These are phyloP conservation scores for Hyaloscypha hepaticicola DNA, from an alignment of 495 filamentous ascomycete genomes.

Conservation along the genomic window DNA sequence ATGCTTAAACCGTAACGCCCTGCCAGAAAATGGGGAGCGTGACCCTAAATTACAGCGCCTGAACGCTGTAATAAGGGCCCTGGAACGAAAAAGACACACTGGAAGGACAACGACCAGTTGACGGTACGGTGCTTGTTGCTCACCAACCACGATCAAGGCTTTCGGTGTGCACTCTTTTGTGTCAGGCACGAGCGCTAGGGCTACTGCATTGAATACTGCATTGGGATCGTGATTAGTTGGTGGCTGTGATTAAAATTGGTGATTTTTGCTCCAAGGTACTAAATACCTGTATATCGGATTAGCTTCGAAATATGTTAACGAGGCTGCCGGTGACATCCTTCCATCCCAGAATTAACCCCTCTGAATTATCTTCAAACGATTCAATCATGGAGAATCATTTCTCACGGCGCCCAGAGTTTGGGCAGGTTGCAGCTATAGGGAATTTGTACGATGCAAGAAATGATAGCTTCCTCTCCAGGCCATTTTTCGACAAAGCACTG, in stretches of 20 bases:
- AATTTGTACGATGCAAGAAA: conserved; percentile 29
- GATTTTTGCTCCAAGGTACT: not conserved
- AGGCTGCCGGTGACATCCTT: not conserved
- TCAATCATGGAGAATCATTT: conserved; percentile 16
- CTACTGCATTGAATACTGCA: not conserved
- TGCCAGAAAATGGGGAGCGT: no score
- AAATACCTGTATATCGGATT: not conserved
- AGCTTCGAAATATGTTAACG: not conserved
- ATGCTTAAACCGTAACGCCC: no score
- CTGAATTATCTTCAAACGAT: not conserved
- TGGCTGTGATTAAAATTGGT: not conserved
- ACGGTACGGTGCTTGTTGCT: no score
- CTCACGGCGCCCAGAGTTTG: conserved; percentile 26
- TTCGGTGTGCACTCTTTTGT: not conserved
- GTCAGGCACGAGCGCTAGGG: not conserved
- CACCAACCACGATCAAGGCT: not conserved
- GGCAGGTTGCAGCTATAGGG: conserved; percentile 26
- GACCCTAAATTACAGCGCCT: no score
- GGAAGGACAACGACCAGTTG: no score
- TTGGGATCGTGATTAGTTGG: not conserved
- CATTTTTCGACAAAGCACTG: conserved; percentile 14
- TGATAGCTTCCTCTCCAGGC: conserved; percentile 23
- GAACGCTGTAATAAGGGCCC: no score
- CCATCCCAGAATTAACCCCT: not conserved
- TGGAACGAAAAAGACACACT: no score